Evolutionary conservation across 164 flowering plant species (phyloP).

Genomic region (Piper betle): DNA sequence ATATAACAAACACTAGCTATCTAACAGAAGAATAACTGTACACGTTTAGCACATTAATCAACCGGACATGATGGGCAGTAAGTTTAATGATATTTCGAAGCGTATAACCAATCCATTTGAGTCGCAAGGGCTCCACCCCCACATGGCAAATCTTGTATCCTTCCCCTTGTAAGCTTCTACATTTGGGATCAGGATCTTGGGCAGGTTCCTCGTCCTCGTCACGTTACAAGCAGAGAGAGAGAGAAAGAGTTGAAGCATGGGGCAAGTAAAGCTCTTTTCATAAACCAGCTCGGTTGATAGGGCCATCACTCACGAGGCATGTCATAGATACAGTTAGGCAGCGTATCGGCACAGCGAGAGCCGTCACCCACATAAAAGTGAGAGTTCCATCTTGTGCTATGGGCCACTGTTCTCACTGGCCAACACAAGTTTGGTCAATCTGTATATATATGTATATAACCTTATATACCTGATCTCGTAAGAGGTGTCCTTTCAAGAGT

Average conservation of each 20-base stretch:
- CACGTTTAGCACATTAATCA: neutral
- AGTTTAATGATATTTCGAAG: neutral
- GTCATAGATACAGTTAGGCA: neutral
- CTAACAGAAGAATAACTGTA: no score
- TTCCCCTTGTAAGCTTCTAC: slow-evolving; percentile 4
- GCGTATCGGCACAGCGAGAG: neutral
- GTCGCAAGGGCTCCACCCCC: neutral
- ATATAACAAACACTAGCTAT: no score
- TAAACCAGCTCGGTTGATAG: no score
- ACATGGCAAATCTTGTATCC: slow-evolving; percentile 1
- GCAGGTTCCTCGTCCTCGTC: neutral
- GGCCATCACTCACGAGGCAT: neutral
- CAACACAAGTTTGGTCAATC: neutral
- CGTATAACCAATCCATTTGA: neutral
- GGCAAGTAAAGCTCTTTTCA: neutral
- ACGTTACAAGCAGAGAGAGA: neutral
- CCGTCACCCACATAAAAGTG: neutral
- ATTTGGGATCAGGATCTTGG: slow-evolving; percentile 3
- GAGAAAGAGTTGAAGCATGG: neutral
- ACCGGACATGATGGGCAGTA: no score
- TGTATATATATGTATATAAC: no score
- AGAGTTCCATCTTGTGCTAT: neutral
- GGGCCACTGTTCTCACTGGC: neutral
- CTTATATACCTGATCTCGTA: neutral
- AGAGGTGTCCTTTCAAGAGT: neutral